These are phyloP conservation scores for Parietaria judaica DNA, from an alignment of 306 rosid species.

Conservation along the genomic window DNA sequence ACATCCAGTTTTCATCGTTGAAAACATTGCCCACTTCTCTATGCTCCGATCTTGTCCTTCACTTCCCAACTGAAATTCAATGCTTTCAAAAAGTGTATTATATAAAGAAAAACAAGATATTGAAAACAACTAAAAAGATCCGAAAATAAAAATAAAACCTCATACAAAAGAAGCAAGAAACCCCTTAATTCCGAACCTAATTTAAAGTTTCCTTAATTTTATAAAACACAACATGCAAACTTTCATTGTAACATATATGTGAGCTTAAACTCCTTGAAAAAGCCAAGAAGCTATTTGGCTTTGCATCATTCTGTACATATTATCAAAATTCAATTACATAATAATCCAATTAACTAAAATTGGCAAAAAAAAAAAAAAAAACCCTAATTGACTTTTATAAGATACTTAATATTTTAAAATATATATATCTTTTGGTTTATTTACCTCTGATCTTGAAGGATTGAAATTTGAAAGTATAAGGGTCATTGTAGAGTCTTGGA, in stretches of 20 bases:
- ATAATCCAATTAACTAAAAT: background rate
- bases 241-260: no score
- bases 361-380: background rate
- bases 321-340: background rate
- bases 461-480: conserved; percentile 47
- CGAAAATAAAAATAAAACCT: no score
- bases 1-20: conserved; percentile 62
- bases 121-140: no score
- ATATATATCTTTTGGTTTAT: no score
- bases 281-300: conserved; percentile 63
- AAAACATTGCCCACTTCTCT: conserved; percentile 64
- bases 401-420: no score
- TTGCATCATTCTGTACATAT: conserved; percentile 42
- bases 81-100: background rate
- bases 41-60: conserved; percentile 55
- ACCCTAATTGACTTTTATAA: background rate
- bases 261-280: conserved; percentile 17
- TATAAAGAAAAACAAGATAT: no score
- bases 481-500: conserved; percentile 45
- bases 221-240: no score
- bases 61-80: conserved; percentile 57
- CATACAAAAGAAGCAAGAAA: no score
- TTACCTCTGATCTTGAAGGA: conserved; percentile 52
- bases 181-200: no score
- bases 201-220: no score